phyloP scores from a whole-genome alignment of 768 basidiomycete genomes.

The Lactarius hatsudake region DNA sequence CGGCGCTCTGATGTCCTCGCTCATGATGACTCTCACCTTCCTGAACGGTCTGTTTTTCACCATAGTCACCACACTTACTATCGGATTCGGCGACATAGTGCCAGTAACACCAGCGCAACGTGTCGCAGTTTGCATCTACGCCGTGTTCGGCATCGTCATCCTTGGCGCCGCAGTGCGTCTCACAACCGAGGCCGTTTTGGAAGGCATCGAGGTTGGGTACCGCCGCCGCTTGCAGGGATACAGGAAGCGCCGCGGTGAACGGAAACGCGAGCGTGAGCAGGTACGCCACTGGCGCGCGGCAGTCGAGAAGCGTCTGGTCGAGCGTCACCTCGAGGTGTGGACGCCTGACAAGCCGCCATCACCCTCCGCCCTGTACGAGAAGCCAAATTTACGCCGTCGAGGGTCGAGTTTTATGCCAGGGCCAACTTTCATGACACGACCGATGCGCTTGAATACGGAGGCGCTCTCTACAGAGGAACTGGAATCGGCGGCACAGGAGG shows the following conservation, averaged over 20 bases:
- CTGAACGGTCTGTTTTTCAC: conserved; percentile 78
- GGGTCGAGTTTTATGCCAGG: conserved; percentile 26
- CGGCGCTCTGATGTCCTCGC: conserved; percentile 59
- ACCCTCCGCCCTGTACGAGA: conserved; percentile 3
- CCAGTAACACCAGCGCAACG: conserved; percentile 51
- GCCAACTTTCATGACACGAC: conserved; percentile 30
- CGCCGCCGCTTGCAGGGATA: conserved; percentile 50
- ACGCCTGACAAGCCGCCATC: conserved; percentile 36
- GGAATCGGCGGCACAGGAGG: conserved; percentile 63
- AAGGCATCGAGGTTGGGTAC: conserved; percentile 66
- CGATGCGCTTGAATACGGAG: conserved; percentile 62
- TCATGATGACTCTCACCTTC: conserved; percentile 56
- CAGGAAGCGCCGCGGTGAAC: conserved; percentile 45
- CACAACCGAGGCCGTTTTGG: conserved; percentile 59
- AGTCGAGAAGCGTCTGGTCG: conserved; percentile 60
- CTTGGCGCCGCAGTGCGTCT: conserved; percentile 40
- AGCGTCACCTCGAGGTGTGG: conserved; percentile 51
- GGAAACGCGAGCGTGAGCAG: conserved; percentile 44
- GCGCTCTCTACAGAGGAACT: conserved; percentile 55
- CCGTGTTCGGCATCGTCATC: conserved; percentile 59
- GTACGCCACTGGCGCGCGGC: conserved; percentile 57
- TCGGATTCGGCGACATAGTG: conserved; percentile 73
- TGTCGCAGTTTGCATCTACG: conserved; percentile 59
- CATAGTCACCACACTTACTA: conserved; percentile 64
- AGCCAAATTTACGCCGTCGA: conserved; percentile 22